Evolutionary conservation across 805 yeast genomes (phyloP).

Genomic region (Wickerhamomyces alni): DNA sequence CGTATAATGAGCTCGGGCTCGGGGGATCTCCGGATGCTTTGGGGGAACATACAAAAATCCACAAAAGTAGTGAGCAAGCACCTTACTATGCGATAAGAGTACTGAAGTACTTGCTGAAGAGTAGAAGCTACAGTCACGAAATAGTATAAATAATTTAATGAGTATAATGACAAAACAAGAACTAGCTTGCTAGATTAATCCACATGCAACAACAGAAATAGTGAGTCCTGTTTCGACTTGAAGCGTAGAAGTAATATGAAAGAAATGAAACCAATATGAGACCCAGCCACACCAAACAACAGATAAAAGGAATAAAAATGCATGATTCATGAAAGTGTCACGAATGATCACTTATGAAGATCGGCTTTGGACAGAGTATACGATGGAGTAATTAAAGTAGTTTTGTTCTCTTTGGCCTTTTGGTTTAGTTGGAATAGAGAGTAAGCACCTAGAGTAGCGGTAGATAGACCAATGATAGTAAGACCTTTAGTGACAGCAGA

Average conservation of each 20-base stretch:
- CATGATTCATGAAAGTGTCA: background rate
- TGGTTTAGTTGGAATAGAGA: conserved; percentile 16
- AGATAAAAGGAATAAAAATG: background rate
- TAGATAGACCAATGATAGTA: conserved; percentile 12
- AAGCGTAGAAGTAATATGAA: background rate
- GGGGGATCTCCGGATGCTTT: too few species aligned
- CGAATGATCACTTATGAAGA: conserved; percentile 5
- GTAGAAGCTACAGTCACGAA: too few species aligned
- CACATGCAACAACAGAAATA: background rate
- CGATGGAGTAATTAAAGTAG: conserved; percentile 9
- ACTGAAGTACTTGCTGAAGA: too few species aligned
- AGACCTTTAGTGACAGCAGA: conserved; percentile 2
- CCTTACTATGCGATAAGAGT: too few species aligned
- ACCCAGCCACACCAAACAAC: too few species aligned
- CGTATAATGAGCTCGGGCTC: too few species aligned
- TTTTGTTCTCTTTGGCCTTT: conserved; percentile 20
- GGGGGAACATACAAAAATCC: too few species aligned
- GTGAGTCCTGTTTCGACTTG: background rate
- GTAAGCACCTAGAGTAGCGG: conserved; percentile 18
- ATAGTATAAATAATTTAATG: too few species aligned
- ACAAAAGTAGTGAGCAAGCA: too few species aligned
- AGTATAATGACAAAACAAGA: too few species aligned
- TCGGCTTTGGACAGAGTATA: conserved; percentile 7
- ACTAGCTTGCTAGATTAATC: background rate
- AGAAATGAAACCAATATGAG: background rate